Base-by-base conservation (phyloP, 306 rosid genomes). In the Pyrus pyrifolia region DNA sequence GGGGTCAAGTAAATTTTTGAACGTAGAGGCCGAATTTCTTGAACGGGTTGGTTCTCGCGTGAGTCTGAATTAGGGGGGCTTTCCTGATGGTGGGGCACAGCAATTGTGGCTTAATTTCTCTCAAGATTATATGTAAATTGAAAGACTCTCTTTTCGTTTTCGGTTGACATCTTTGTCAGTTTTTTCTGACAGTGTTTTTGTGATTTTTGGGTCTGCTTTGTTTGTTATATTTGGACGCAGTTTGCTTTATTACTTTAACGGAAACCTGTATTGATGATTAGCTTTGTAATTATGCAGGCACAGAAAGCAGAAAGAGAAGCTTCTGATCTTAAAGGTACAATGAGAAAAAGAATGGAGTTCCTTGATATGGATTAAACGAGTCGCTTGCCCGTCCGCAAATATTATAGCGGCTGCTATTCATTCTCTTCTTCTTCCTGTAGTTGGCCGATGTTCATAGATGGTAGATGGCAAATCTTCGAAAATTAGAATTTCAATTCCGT, bases 271-370 rank as follows among this genome's bases (percentile, higher is more conserved):
- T 12, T 61, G 10, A 66, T 52, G 22, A 68, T 8, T 35, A 38
- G 17, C 40, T 25, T 67, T 75, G 68, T 83, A 69, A 72, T 73
- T 52, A 53, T 63, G 78, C 81, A 93, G 96, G 98, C 94, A 67
- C 98, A 91, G 87, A 93, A 91, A 81, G 93, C 90, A 71, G 98
- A 93, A 79, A 86, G 96, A 81, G 98, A 91, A 68, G 91, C 96
- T 42, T 72, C 89, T 75, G 98, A 93, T 79, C 96, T 93, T 72
- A 93, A 93, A 93, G 96, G 98, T 35, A 87, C 94, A 35, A 93
- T 91, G 90, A 87, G 96, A 79, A 93, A 93, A 85, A 90, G 96
- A 85, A 86, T 93, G 91, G 98, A 93, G 78, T 93, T 93, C 82
- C 98, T 93, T 49, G 98, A 93, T 83, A 65, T 93, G 88, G 98